Base-by-base conservation (phyloP, 192 early-diverging fungal genomes). In the Chytriomyces confervae region DNA sequence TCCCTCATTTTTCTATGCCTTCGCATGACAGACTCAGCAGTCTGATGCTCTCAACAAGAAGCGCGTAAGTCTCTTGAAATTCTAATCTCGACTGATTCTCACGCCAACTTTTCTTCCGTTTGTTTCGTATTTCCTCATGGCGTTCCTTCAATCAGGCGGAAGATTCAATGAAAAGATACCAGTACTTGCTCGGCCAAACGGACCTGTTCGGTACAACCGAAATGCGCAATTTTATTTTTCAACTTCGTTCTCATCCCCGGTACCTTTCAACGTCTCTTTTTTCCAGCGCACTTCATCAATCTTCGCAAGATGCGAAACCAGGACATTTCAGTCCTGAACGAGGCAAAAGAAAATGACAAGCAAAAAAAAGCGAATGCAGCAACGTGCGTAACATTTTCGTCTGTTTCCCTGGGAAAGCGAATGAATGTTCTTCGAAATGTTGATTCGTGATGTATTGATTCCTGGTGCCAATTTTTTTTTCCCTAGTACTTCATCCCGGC, bases 101-200 rank as follows among this genome's bases (percentile, higher is more conserved):
- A 57, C 20, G 13, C 53, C 16, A 57, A 57, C 16, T 2, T 13
- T 57, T 20, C 1, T 57, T 57, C 20, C 16, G 53, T 20, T 57
- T 1, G 53, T 57, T 0, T 57, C 53, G 20, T 20, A 57, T 57
- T 57, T 57, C 16, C 53, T 3, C 53, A 57, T 50, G 62, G 9
- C 7, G 50, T 27, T 11, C 1, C 60, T 66, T 20, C 46, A 62
- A 57, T 4, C 66, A 92, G 89, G 86, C 82, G 45, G 82, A 79
- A 50, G 90, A 91, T 75, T 80, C 87, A 44, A 81, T 86, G 46
- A 90, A 88, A 81, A 85, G 93, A 53, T 93, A 91, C 78, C 82
- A 87, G 43, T 94, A 91, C 80, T 78, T 94, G 18, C 84, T 93
- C 63, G 92, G 88, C 5, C 89, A 91, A 70, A 93, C 91, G 5